phyloP scores from a whole-genome alignment of 768 basidiomycete genomes.

The Auriscalpium orientale region DNA sequence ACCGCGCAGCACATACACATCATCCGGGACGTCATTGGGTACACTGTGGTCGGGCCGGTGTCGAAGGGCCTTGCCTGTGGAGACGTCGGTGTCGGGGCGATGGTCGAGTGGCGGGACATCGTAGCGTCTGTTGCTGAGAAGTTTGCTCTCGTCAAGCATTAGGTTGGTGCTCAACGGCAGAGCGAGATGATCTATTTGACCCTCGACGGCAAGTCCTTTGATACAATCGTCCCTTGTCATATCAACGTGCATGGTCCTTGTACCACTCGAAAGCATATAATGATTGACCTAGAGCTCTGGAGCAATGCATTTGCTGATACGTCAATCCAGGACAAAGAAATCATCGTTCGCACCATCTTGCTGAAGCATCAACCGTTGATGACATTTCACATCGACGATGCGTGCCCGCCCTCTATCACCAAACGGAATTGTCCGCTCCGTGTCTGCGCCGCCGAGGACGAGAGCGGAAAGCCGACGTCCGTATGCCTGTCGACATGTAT shows the following conservation, averaged over 20 bases:
- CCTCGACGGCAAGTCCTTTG: too few relatives aligned
- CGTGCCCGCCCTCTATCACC: constrained; percentile 43
- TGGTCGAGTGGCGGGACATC: constrained; percentile 95
- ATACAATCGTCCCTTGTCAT: too few relatives aligned
- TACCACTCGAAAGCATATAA: too few relatives aligned
- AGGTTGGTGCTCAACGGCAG: too few relatives aligned
- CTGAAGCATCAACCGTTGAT: not conserved
- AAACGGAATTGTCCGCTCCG: constrained; percentile 34
- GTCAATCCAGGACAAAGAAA: too few relatives aligned
- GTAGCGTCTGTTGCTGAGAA: constrained; percentile 60
- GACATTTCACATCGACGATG: constrained; percentile 46
- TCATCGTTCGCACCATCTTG: too few relatives aligned
- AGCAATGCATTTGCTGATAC: too few relatives aligned
- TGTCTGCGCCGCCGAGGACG: constrained; percentile 36
- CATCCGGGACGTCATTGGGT: constrained; percentile 68
- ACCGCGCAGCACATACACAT: constrained; percentile 77
- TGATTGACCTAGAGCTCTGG: too few relatives aligned
- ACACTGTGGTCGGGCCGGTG: constrained; percentile 80
- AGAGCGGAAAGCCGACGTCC: constrained; percentile 56
- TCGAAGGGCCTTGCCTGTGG: constrained; percentile 88
- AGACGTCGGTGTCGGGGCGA: constrained; percentile 89
- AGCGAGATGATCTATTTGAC: too few relatives aligned
- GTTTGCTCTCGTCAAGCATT: constrained; percentile 25
- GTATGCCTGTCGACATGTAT: constrained; percentile 37
- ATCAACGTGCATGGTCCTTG: too few relatives aligned